These are phyloP conservation scores for Suillus hirtellus DNA, from an alignment of 768 basidiomycete genomes.

Conservation along the genomic window DNA sequence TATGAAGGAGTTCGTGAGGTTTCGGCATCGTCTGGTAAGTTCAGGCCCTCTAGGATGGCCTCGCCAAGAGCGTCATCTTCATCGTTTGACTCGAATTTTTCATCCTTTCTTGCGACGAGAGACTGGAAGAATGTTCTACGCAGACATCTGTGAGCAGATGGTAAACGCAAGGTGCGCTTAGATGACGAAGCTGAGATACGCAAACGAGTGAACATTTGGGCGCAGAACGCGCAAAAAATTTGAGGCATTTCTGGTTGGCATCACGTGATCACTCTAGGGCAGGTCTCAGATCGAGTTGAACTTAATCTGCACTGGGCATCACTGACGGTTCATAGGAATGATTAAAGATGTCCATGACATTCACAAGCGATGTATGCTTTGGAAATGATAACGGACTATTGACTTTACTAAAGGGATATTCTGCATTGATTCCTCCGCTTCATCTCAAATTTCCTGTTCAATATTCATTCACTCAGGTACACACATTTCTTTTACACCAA, in stretches of 20 bases:
- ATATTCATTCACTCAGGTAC: conserved; percentile 40
- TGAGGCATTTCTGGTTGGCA: conserved; percentile 11
- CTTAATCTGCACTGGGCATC: neutral
- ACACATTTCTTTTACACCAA: conserved; percentile 53
- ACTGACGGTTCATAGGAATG: too few relatives aligned
- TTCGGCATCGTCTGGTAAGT: conserved; percentile 17
- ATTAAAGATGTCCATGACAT: neutral
- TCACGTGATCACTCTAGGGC: conserved; percentile 3
- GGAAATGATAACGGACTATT: conserved; percentile 32
- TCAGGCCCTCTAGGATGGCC: conserved; percentile 18
- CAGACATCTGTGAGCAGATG: conserved; percentile 10
- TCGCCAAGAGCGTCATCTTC: conserved; percentile 21
- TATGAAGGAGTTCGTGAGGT: conserved; percentile 11
- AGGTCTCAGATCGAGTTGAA: neutral
- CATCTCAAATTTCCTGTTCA: conserved; percentile 42
- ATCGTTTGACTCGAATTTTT: neutral
- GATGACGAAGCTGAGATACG: conserved; percentile 14
- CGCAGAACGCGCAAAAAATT: conserved; percentile 18
- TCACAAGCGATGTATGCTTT: neutral
- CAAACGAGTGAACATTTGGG: conserved; percentile 27
- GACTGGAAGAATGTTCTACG: conserved; percentile 27
- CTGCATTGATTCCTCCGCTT: conserved; percentile 48
- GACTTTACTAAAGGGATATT: conserved; percentile 51
- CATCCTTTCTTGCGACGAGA: neutral
- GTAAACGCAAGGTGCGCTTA: conserved; percentile 13